Evolutionary conservation across 257 asterid genomes (phyloP).

Genomic region (Nicotiana attenuata): DNA sequence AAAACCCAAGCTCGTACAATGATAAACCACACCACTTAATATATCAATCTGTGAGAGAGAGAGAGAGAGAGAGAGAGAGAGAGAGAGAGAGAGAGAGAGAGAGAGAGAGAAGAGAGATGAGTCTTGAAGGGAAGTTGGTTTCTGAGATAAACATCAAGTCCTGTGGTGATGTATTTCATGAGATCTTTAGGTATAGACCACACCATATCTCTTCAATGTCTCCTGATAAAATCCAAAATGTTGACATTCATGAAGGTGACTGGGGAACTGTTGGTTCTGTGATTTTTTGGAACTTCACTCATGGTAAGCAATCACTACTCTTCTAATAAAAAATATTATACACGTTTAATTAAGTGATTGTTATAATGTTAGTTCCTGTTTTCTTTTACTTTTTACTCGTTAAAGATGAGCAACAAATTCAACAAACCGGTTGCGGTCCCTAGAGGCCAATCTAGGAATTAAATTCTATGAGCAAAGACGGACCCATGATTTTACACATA

Average conservation of each 20-base stretch:
- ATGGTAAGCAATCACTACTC: not conserved
- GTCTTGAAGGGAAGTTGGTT: constrained; percentile 3
- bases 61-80: not conserved
- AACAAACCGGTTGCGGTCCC: too few relatives aligned
- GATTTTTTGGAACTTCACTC: not conserved
- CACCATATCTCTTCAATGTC: not conserved
- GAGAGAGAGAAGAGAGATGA: not conserved
- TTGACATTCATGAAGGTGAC: constrained; percentile 9
- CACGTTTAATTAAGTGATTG: not conserved
- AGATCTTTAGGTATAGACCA: constrained; percentile 9
- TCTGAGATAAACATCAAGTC: not conserved
- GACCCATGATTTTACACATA: not conserved
- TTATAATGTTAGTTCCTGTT: not conserved
- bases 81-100: not conserved
- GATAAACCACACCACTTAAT: not conserved
- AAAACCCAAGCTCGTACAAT: not conserved
- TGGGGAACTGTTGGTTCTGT: constrained; percentile 5
- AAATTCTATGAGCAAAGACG: too few relatives aligned
- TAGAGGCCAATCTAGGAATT: too few relatives aligned
- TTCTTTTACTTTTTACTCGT: too few relatives aligned
- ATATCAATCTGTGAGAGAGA: not conserved
- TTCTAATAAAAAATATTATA: not conserved
- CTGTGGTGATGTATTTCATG: constrained; percentile 8
- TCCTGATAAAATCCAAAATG: not conserved
- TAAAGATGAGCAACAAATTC: too few relatives aligned